phyloP scores from a whole-genome alignment of 208 protist genomes.

The Trypanosoma melophagium region DNA sequence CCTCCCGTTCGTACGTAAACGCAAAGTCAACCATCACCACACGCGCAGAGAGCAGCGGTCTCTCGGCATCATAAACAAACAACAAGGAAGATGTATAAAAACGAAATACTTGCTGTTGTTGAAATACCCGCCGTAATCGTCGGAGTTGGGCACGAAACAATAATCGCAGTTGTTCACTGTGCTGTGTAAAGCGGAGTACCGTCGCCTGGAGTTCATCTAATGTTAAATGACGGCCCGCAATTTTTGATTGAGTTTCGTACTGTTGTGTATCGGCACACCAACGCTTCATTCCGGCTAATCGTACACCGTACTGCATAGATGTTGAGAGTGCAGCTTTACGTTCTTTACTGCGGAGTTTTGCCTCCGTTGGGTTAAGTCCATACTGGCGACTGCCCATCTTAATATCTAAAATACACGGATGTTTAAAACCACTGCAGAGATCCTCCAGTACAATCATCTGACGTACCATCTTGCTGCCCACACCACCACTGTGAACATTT shows the following conservation, averaged over 20 bases:
- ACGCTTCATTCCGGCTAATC: constrained; percentile 69
- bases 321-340: constrained; percentile 62
- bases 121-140: constrained; percentile 53
- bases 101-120: constrained; percentile 60
- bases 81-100: constrained; percentile 89
- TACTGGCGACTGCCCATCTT: constrained; percentile 89
- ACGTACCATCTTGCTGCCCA: too few species aligned
- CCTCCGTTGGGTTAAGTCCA: constrained; percentile 61
- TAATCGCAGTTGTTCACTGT: constrained; percentile 29
- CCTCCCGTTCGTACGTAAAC: constrained; percentile 78
- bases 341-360: constrained; percentile 77
- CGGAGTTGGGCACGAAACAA: constrained; percentile 51
- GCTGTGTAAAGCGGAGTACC: constrained; percentile 43
- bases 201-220: constrained; percentile 53
- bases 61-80: constrained; percentile 82
- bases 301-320: constrained; percentile 70
- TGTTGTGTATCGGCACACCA: constrained; percentile 50
- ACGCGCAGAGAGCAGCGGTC: constrained; percentile 58
- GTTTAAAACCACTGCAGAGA: constrained; percentile 72
- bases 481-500: not conserved
- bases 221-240: constrained; percentile 50
- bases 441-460: constrained; percentile 85
- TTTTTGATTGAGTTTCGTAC: constrained; percentile 61
- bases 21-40: constrained; percentile 90
- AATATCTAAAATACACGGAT: constrained; percentile 80